phyloP scores from a whole-genome alignment of 305 asterid species.

The Salvia sclarea region DNA sequence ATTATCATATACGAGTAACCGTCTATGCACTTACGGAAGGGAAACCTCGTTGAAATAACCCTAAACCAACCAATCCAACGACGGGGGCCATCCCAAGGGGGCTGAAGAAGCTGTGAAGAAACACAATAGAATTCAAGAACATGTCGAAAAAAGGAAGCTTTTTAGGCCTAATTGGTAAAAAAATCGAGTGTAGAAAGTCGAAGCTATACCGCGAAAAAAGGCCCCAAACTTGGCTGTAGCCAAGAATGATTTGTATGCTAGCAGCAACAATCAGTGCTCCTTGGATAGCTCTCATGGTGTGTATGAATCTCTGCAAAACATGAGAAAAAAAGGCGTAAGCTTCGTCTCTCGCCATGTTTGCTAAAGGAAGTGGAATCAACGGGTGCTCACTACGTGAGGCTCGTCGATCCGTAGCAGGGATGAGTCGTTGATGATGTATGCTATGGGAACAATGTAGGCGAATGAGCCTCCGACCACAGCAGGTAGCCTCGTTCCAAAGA shows the following conservation, averaged over 20 bases:
- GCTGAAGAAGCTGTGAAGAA: conserved; percentile 75
- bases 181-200: background rate
- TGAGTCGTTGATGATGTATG: conserved; percentile 73
- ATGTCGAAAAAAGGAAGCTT: conserved; percentile 16
- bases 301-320: conserved; percentile 69
- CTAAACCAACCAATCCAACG: conserved; percentile 91
- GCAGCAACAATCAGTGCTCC: conserved; percentile 94
- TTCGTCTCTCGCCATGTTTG: background rate
- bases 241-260: conserved; percentile 83
- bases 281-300: conserved; percentile 96
- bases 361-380: background rate
- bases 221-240: conserved; percentile 99
- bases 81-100: conserved; percentile 99
- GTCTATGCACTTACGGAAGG: conserved; percentile 57
- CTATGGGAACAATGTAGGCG: conserved; percentile 78
- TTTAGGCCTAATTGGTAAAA: conserved; percentile 1
- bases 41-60: conserved; percentile 94
- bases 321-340: background rate
- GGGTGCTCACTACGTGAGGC: conserved; percentile 62
- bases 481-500: conserved; percentile 93
- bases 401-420: conserved; percentile 65
- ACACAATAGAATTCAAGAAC: conserved; percentile 14
- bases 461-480: conserved; percentile 95
- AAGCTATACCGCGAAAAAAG: conserved; percentile 81
- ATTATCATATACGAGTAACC: too few relatives aligned